These are phyloP conservation scores for Pythium grandisporangium DNA, from an alignment of 352 stramenopile species.

Conservation along the genomic window DNA sequence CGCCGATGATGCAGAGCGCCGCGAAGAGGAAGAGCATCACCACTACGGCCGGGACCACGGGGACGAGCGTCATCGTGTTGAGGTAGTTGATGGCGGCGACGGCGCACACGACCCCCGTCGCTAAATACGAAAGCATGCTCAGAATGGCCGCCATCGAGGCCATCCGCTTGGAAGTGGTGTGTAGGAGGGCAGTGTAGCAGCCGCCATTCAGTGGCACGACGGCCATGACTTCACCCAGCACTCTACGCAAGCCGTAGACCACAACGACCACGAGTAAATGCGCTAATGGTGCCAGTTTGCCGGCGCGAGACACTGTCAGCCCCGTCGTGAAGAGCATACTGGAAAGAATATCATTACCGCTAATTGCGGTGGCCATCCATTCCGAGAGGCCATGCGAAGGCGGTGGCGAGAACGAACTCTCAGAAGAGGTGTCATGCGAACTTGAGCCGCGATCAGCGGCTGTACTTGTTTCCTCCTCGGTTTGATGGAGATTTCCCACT, in stretches of 20 bases:
- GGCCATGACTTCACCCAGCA: conserved; percentile 77
- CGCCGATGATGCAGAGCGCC: conserved; percentile 54
- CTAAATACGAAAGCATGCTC: conserved; percentile 77
- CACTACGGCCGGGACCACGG: conserved; percentile 22
- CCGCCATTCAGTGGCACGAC: conserved; percentile 79
- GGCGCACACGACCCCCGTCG: conserved; percentile 45
- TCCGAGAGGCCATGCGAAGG: background rate
- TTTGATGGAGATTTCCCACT: too few species aligned
- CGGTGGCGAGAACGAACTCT: too few species aligned
- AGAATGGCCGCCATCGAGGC: conserved; percentile 59
- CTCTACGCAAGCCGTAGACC: conserved; percentile 33
- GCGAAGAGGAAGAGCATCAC: conserved; percentile 66
- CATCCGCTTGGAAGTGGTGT: conserved; percentile 68
- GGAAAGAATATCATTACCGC: conserved; percentile 79
- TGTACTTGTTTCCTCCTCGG: too few species aligned
- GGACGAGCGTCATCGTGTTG: conserved; percentile 39
- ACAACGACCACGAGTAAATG: conserved; percentile 44
- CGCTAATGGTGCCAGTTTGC: conserved; percentile 60
- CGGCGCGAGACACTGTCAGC: conserved; percentile 26
- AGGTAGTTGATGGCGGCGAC: conserved; percentile 75
- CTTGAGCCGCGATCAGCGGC: too few species aligned
- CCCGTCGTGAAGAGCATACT: conserved; percentile 62
- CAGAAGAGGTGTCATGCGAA: too few species aligned
- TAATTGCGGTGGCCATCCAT: conserved; percentile 60
- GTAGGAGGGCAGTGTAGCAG: conserved; percentile 79